Conservation (phyloP, 768 basidiomycete species). For the Suillus decipiens region DNA sequence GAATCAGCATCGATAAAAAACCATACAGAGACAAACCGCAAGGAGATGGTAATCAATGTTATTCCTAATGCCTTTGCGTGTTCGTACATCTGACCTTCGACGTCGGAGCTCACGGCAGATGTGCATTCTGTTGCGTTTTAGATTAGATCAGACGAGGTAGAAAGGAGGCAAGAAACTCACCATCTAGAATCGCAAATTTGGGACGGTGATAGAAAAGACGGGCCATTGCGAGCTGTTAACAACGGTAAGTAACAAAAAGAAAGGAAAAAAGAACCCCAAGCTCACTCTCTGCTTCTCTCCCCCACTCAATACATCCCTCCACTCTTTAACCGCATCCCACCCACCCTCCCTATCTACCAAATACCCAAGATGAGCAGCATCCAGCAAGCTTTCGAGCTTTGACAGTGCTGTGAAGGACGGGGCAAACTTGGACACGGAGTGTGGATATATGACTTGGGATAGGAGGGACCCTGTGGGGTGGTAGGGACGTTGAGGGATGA, state of each 20-base stretch:
- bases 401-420: conserved; percentile 46
- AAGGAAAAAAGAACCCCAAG: not conserved
- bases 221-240: conserved; percentile 79
- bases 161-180: not conserved
- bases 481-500: conserved; percentile 92
- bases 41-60: conserved; percentile 90
- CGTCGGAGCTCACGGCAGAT: conserved; percentile 93
- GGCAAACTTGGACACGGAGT: not conserved
- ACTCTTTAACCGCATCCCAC: conserved; percentile 88
- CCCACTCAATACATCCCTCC: conserved; percentile 94
- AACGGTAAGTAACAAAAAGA: not conserved
- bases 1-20: not conserved
- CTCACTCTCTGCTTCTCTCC: conserved; percentile 93
- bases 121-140: conserved; percentile 70
- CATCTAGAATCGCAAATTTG: conserved; percentile 78
- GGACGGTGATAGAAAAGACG: conserved; percentile 90
- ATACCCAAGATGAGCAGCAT: conserved; percentile 82
- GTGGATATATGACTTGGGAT: conserved; percentile 85
- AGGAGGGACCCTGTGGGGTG: conserved; percentile 86
- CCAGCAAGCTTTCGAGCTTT: conserved; percentile 76
- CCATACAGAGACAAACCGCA: conserved; percentile 51
- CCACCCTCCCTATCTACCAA: conserved; percentile 88
- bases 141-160: conserved; percentile 49
- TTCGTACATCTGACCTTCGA: conserved; percentile 96
- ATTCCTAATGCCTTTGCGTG: conserved; percentile 86